Percentiles rank a stretch among this genome's conserved stretches.
Conservation (phyloP, 495 filamentous ascomycete genomes). For the Talaromyces adpressus region DNA sequence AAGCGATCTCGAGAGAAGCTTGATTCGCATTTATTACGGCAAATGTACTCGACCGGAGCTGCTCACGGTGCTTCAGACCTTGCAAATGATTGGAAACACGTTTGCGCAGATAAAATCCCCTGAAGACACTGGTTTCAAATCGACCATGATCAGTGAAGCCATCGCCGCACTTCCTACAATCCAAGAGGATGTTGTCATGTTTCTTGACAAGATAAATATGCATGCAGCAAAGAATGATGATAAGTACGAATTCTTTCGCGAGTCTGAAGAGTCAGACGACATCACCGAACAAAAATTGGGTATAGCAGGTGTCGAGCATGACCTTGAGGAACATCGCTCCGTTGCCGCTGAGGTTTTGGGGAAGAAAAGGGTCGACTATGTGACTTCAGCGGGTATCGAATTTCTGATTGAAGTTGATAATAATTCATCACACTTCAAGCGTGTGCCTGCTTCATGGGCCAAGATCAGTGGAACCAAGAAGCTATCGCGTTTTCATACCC, state of each 20-base stretch:
- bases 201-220: constrained; percentile 78
- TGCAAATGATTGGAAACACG: constrained; percentile 72
- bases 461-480: constrained; percentile 95
- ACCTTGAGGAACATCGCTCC: constrained; percentile 68
- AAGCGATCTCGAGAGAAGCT: constrained; percentile 80
- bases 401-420: constrained; percentile 91
- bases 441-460: constrained; percentile 86
- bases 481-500: constrained; percentile 88
- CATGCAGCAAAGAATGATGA: constrained; percentile 81
- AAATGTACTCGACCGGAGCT: constrained; percentile 91
- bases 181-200: constrained; percentile 55
- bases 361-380: constrained; percentile 66
- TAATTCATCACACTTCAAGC: constrained; percentile 56
- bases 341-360: constrained; percentile 62
- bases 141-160: constrained; percentile 61
- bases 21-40: constrained; percentile 95
- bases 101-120: constrained; percentile 59
- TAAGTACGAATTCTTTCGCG: constrained; percentile 89
- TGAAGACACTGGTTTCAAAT: constrained; percentile 66
- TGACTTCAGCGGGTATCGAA: constrained; percentile 81
- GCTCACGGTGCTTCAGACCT: constrained; percentile 71
- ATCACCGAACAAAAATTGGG: constrained; percentile 86
- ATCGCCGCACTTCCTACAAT: constrained; percentile 75
- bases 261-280: constrained; percentile 75
- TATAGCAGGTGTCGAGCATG: constrained; percentile 83